Conservation (phyloP, 345 rosid species). For the Psidium guajava region DNA sequence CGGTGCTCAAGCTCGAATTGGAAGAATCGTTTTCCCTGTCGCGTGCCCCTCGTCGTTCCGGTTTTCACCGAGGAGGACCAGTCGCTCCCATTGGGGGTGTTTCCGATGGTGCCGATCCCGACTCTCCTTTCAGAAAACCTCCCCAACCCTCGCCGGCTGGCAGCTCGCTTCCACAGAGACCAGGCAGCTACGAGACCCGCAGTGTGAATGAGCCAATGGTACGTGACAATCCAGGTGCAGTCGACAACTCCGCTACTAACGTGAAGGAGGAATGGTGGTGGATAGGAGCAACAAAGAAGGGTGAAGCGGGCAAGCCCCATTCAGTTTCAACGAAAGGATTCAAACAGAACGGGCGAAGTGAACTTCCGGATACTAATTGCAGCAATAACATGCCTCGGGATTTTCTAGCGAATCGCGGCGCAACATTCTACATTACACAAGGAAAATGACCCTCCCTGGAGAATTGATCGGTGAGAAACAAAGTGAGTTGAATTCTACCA, state of each 20-base stretch:
- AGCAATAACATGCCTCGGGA: no score
- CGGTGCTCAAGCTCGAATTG: background rate
- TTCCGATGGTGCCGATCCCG: no score
- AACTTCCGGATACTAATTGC: no score
- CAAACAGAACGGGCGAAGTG: no score
- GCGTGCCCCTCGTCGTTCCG: background rate
- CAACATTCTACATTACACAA: background rate
- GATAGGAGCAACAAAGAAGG: background rate
- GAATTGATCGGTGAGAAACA: background rate
- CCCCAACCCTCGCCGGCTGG: no score
- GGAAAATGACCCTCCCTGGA: background rate
- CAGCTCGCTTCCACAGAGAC: background rate
- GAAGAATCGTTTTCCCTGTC: background rate
- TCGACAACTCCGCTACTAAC: background rate
- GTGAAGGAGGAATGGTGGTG: no score
- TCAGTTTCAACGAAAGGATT: no score
- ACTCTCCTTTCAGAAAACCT: no score
- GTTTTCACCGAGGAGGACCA: no score
- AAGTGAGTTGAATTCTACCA: background rate
- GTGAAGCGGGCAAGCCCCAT: background rate
- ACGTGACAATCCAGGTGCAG: fast-evolving
- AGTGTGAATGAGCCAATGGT: background rate
- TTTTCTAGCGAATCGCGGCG: background rate
- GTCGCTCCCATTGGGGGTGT: no score
- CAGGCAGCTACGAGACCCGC: background rate